Evolutionary conservation across 1,139 yeast species (phyloP).

Genomic region (Diutina scorzettiae): DNA sequence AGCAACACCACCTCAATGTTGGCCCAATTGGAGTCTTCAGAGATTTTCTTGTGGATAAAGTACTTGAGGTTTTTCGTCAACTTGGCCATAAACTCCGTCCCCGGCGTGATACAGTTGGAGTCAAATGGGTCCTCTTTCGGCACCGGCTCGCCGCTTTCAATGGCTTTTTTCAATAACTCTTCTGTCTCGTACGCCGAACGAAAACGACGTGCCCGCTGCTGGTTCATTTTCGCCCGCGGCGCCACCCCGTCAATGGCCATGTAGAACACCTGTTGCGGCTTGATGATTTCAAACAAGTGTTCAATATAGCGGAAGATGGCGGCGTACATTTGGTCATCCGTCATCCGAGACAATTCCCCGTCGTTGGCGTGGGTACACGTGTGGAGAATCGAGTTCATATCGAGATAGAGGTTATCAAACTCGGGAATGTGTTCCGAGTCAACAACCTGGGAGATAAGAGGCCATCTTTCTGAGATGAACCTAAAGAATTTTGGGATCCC

Average conservation of each 20-base stretch:
- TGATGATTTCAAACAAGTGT: conserved; percentile 80
- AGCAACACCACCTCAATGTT: conserved; percentile 73
- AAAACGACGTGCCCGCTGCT: conserved; percentile 91
- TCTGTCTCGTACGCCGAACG: conserved; percentile 70
- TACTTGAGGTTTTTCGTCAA: conserved; percentile 73
- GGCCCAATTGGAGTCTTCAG: conserved; percentile 88
- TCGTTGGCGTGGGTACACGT: conserved; percentile 91
- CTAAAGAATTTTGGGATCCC: conserved; percentile 97
- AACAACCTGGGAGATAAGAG: conserved; percentile 44
- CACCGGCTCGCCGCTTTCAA: conserved; percentile 2
- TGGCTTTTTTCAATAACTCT: conserved; percentile 3
- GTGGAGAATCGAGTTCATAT: conserved; percentile 97
- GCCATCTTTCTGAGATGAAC: conserved; percentile 99
- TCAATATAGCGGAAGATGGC: conserved; percentile 87
- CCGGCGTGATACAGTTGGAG: conserved; percentile 97
- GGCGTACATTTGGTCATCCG: conserved; percentile 90
- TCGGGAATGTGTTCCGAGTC: conserved; percentile 93
- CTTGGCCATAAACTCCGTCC: conserved; percentile 93
- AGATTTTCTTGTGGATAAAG: conserved; percentile 80
- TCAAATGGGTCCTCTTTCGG: conserved; percentile 25
- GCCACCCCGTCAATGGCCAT: conserved; percentile 99
- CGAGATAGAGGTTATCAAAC: conserved; percentile 78
- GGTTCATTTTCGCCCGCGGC: conserved; percentile 98
- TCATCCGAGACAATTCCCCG: conserved; percentile 84
- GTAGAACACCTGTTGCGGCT: conserved; percentile 84